A percentile compares a stretch with the other conserved stretches of the same genome.
phyloP scores from a whole-genome alignment of 306 rosid species.

The Dicorynia guianensis region DNA sequence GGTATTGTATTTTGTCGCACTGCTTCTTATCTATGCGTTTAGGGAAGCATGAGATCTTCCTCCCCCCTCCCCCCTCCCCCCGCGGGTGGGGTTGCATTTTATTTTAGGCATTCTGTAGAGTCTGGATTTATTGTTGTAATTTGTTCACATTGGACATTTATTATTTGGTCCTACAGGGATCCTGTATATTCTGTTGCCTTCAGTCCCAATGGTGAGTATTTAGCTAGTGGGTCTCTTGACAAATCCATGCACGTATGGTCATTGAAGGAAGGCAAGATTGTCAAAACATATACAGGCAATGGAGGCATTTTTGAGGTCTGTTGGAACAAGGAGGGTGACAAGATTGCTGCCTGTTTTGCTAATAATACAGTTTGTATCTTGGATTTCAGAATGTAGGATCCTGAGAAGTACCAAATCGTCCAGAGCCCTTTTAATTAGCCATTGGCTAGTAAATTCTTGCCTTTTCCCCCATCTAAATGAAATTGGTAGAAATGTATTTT shows the following conservation, averaged over 20 bases:
- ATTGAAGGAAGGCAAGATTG: slow-evolving; percentile 82
- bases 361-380: slow-evolving; percentile 71
- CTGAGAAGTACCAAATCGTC: slow-evolving; percentile 4
- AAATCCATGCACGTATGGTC: slow-evolving; percentile 85
- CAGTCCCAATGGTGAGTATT: slow-evolving; percentile 86
- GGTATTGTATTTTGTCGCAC: slow-evolving; percentile 41
- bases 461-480: neutral
- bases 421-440: neutral
- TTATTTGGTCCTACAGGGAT: slow-evolving; percentile 42
- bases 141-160: neutral
- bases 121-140: neutral
- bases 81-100: too few relatives aligned
- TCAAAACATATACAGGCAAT: slow-evolving; percentile 70
- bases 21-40: too few relatives aligned
- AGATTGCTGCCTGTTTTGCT: slow-evolving; percentile 85
- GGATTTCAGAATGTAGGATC: slow-evolving; percentile 55
- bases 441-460: neutral
- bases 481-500: neutral
- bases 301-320: slow-evolving; percentile 92
- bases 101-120: too few relatives aligned
- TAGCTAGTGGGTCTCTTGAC: slow-evolving; percentile 90
- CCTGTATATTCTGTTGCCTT: slow-evolving; percentile 93
- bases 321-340: slow-evolving; percentile 93
- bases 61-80: too few relatives aligned
- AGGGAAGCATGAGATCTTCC: too few relatives aligned